Percentiles rank a stretch among this genome's conserved stretches.
phyloP scores from a whole-genome alignment of 179 eudicot genomes.

The Nepenthes alata region DNA sequence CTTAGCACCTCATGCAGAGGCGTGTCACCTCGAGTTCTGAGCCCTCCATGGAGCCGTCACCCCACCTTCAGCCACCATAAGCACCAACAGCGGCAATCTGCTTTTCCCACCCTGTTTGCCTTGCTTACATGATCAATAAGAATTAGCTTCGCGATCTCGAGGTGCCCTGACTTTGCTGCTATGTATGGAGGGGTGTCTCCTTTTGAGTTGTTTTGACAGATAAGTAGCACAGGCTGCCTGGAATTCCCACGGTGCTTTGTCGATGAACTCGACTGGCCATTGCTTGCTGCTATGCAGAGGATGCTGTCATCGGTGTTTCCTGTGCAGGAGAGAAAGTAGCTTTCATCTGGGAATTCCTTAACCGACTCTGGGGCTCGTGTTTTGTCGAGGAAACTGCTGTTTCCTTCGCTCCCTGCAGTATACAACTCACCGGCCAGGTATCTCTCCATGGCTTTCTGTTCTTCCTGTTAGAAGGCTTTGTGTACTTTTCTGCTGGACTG shows the following conservation, averaged over 20 bases:
- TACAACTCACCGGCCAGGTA: constrained; percentile 20
- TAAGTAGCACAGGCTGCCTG: constrained; percentile 21
- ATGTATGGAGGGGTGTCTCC: constrained; percentile 34
- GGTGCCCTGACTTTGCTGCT: constrained; percentile 23
- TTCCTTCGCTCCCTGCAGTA: constrained; percentile 27
- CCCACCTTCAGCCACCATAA: constrained; percentile 20
- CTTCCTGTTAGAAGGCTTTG: too few relatives aligned
- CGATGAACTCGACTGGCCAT: constrained; percentile 18
- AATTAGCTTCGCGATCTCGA: constrained; percentile 13
- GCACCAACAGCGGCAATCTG: constrained; percentile 17
- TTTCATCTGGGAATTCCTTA: constrained; percentile 13
- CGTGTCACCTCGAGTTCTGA: constrained; percentile 30
- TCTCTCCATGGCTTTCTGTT: background rate
- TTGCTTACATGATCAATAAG: constrained; percentile 22
- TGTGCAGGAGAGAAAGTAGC: constrained; percentile 20
- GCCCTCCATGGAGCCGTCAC: constrained; percentile 30
- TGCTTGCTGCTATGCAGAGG: constrained; percentile 29
- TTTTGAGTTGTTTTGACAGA: constrained; percentile 17
- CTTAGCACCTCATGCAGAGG: constrained; percentile 33
- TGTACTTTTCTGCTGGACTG: too few relatives aligned
- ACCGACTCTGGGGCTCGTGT: constrained; percentile 8
- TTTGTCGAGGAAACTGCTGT: constrained; percentile 14
- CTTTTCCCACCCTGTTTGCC: constrained; percentile 18
- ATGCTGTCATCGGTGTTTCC: constrained; percentile 23
- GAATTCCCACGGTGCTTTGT: constrained; percentile 20